A percentile compares a stretch with the other conserved stretches of the same genome.
Evolutionary conservation across 768 basidiomycete genomes (phyloP).

Genomic region (Lactifluus pinguis): DNA sequence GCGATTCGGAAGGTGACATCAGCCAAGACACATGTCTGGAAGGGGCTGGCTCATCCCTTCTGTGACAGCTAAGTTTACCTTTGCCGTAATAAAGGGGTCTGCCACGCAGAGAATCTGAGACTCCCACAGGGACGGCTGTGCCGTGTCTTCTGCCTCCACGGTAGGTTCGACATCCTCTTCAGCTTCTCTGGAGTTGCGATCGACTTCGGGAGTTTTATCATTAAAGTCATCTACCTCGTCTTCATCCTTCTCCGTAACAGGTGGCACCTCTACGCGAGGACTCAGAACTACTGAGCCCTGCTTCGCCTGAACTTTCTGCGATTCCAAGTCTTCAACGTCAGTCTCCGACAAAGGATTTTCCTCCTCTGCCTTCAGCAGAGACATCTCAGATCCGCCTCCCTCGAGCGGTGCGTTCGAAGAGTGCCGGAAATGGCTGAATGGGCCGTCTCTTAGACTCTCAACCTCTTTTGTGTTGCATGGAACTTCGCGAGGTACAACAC

Average conservation of each 20-base stretch:
- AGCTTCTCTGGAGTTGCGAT: not conserved
- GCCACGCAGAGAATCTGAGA: constrained; percentile 24
- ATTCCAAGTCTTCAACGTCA: not conserved
- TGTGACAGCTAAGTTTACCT: constrained; percentile 23
- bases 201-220: not conserved
- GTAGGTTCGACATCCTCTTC: not conserved
- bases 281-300: not conserved
- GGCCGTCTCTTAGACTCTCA: constrained; percentile 4
- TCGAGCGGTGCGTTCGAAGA: not conserved
- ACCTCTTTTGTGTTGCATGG: constrained; percentile 1
- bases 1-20: not conserved
- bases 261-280: not conserved
- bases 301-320: not conserved
- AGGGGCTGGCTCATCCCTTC: not conserved
- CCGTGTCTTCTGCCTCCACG: not conserved
- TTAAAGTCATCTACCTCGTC: not conserved
- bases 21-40: not conserved
- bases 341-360: not conserved
- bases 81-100: constrained; percentile 35
- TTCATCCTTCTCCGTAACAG: not conserved
- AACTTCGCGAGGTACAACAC: constrained; percentile 24
- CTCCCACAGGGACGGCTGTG: constrained; percentile 7
- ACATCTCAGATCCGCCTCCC: not conserved
- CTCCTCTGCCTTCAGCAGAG: not conserved
- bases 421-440: constrained; percentile 9